Evolutionary conservation across 2,329 filamentous ascomycete species (phyloP), one percentile per base, ranked within the genome.

Genomic region (Colletotrichum tamarilloi): DNA sequence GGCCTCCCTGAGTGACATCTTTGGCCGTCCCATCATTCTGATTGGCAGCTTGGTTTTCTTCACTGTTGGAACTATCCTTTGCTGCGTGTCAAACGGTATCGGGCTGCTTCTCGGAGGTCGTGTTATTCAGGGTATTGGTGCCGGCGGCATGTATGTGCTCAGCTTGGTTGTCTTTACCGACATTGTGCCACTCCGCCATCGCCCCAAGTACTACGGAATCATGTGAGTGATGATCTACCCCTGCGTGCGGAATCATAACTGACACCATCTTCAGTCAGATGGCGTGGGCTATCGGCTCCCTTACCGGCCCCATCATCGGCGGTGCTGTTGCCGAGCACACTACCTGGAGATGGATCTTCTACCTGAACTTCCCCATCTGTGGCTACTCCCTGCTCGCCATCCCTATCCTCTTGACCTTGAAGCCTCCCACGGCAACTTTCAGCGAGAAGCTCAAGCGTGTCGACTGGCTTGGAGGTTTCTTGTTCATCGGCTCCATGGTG

Each of bases 321-420:
- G 82, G 82, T 5, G 76, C 77, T 30, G 80, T 83, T 67, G 81
- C 78, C 1, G 73, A 83, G 63, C 76, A 77, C n/a, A 80, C 78
- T 1, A 81, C 81, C 1, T 88, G 86, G 86, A 78, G 83, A 9
- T 88, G 84, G 84, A 81, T 84, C 28, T 89, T 89, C 74, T 87
- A 86, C 72, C 75, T 86, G 59, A 86, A 85, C 80, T 81, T 87
- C 46, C 85, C 85, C 16, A 82, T 86, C 73, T 82, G 84, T 72
- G 83, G 77, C 58, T 76, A 84, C 30, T 80, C 84, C 2, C 77
- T 87, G 4, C 67, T 85, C 30, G 74, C 83, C 22, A 76, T 85
- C 16, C 79, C 85, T 12, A 79, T 84, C 58, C 80, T 89, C 4
- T 80, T 85, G 53, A 85, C 86, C 16, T 77, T 85, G 49, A 80